Conservation (phyloP, 2,329 filamentous ascomycete species). For the Curvularia lunata region DNA sequence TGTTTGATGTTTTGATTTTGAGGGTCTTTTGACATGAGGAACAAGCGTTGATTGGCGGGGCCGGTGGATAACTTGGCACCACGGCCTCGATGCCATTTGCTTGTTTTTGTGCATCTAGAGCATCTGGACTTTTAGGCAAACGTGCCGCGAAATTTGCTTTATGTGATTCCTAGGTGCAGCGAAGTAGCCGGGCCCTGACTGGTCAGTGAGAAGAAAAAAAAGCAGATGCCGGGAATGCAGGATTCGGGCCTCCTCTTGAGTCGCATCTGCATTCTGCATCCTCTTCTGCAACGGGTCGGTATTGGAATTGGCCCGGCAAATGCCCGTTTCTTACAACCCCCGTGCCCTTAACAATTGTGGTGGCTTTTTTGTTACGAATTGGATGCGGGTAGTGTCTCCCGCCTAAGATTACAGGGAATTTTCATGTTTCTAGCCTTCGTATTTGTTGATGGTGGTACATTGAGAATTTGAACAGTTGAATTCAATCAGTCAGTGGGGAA, state of each 20-base stretch:
- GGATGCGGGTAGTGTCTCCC: neutral
- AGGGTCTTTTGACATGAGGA: neutral
- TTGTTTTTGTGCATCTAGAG: constrained; percentile 7
- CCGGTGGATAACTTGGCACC: constrained; percentile 4
- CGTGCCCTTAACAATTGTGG: neutral
- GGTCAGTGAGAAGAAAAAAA: neutral
- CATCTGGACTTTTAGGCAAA: neutral
- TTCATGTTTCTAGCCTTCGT: neutral
- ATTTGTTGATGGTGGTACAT: neutral
- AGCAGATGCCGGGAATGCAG: neutral
- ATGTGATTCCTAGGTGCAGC: neutral
- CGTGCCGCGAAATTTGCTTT: constrained; percentile 1
- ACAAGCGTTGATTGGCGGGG: constrained; percentile 12
- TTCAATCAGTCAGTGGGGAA: neutral
- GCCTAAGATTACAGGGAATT: neutral
- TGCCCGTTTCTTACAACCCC: constrained; percentile 5
- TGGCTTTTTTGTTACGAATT: neutral
- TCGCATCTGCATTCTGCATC: constrained; percentile 5
- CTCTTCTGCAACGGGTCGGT: constrained; percentile 7
- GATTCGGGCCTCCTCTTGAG: neutral
- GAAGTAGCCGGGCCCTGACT: neutral
- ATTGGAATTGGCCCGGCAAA: constrained; percentile 4
- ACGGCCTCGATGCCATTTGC: constrained; percentile 9
- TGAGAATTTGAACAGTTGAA: constrained; percentile 6
- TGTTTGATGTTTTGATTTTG: constrained; percentile 8